Evolutionary conservation across 306 rosid genomes (phyloP), one percentile per base, ranked within the genome.

Genomic region (Arachis hypogaea): DNA sequence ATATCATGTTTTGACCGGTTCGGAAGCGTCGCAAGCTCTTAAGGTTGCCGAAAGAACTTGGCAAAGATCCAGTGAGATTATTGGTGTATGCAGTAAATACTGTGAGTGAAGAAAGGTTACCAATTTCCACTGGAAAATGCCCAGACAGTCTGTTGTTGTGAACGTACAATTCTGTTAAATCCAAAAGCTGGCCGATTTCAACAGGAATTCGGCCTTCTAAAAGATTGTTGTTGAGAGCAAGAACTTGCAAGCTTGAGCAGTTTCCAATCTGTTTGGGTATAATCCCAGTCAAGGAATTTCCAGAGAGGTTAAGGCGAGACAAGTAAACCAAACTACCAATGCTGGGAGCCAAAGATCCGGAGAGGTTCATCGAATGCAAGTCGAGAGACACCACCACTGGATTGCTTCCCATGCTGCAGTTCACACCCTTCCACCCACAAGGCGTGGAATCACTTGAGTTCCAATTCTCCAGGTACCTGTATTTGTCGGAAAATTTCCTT

Each of bases 1-100:
- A 84, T 57, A 91, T 86, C 76, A 73, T 80, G 67, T 91, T 91
- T 82, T 87, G 81, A 62, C 97, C 95, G 8, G 83, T 87, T 57
- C 91, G 79, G 40, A 91, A 85, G 11, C 73, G 83, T 18, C 2
- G 80, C 77, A 91, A 50, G 33, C 57, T 82, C 75, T 81, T 82
- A 18, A 91, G 85, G 44, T 85, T 85, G 47, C 95, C 95, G 63
- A 88, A 41, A 18, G 95, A 83, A 63, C 4, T 66, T 11, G 97
- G 92, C 78, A 91, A 70, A 51, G 86, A 71, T 7, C 97, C 97
- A 0, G 80, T 82, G 61, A 88, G 65, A 36, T 85, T 68, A 79
- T 91, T 91, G 56, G 94, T 83, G 79, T 77, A 91, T 4, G 61
- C 86, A 71, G 82, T 72, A 22, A 88, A 65, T 66, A 78, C 82